phyloP scores from a whole-genome alignment of 1,284 basidiomycete genomes.

The Rhodotorula sp. region DNA sequence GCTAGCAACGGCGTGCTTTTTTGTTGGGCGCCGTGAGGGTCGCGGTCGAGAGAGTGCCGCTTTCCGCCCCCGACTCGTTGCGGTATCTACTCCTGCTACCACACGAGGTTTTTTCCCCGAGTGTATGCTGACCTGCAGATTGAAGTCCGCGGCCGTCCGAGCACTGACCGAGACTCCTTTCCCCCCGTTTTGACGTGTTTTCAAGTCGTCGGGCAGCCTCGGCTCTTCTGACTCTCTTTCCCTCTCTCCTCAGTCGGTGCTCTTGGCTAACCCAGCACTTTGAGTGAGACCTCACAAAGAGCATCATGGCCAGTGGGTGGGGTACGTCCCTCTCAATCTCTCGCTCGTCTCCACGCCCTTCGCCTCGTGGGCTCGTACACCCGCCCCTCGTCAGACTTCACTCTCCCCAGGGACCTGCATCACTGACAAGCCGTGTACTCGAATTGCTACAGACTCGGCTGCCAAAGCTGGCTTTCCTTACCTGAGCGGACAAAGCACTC shows the following conservation, averaged over 20 bases:
- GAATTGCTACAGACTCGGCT: not conserved
- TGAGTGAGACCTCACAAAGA: not conserved
- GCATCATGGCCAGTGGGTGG: slow-evolving; percentile 4
- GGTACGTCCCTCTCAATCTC: not conserved
- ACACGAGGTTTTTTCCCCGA: too few relatives aligned
- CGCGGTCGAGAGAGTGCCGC: too few relatives aligned
- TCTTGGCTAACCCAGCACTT: not conserved
- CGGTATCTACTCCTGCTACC: too few relatives aligned
- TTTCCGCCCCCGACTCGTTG: too few relatives aligned
- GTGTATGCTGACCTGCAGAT: too few relatives aligned
- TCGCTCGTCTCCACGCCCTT: too few relatives aligned
- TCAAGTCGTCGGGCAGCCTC: not conserved
- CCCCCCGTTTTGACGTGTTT: slow-evolving; percentile 3
- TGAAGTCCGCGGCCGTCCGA: too few relatives aligned
- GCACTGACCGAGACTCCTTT: not conserved
- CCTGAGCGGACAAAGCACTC: too few relatives aligned
- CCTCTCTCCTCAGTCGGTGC: not conserved
- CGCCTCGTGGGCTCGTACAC: too few relatives aligned
- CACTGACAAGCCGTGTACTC: not conserved
- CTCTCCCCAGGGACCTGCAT: not conserved
- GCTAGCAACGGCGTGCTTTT: not conserved
- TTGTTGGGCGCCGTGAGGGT: too few relatives aligned
- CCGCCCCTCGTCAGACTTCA: too few relatives aligned
- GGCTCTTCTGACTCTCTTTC: too few relatives aligned
- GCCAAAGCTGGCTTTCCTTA: not conserved